Conservation (phyloP, 805 yeast species). For the Wickerhamiella siamensis region DNA sequence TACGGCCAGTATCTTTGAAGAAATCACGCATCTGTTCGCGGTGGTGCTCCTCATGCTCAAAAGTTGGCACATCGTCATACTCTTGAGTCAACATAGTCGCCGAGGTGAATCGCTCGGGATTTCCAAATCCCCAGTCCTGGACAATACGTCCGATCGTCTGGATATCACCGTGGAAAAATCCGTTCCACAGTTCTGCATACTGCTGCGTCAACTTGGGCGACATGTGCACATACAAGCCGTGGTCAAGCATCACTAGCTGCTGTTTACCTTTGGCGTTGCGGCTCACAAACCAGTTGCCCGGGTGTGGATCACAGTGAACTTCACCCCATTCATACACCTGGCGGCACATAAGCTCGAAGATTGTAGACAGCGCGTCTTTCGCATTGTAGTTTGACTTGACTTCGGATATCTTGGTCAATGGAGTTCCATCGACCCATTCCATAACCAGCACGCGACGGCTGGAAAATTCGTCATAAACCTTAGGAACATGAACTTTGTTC, state of each 20-base stretch:
- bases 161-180: constrained; percentile 39
- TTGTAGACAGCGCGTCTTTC: constrained; percentile 33
- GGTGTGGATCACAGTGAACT: constrained; percentile 68
- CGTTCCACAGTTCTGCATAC: constrained; percentile 51
- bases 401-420: constrained; percentile 34
- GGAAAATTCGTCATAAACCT: constrained; percentile 32
- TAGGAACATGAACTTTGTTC: constrained; percentile 38
- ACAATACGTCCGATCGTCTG: constrained; percentile 37
- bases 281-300: constrained; percentile 58
- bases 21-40: constrained; percentile 39
- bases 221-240: constrained; percentile 53
- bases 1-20: constrained; percentile 45
- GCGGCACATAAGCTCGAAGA: constrained; percentile 37
- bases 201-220: constrained; percentile 36
- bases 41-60: constrained; percentile 30
- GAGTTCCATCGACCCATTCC: constrained; percentile 67
- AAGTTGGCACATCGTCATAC: constrained; percentile 23
- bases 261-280: constrained; percentile 14
- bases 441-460: constrained; percentile 41
- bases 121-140: constrained; percentile 52
- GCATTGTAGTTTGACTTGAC: constrained; percentile 30
- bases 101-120: constrained; percentile 47
- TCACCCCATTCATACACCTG: constrained; percentile 55
- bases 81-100: constrained; percentile 37
- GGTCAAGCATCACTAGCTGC: constrained; percentile 55